Evolutionary conservation across 2,329 filamentous ascomycete genomes (phyloP), one percentile per base, ranked within the genome.

Genomic region (Sporothrix pseudoabietina): DNA sequence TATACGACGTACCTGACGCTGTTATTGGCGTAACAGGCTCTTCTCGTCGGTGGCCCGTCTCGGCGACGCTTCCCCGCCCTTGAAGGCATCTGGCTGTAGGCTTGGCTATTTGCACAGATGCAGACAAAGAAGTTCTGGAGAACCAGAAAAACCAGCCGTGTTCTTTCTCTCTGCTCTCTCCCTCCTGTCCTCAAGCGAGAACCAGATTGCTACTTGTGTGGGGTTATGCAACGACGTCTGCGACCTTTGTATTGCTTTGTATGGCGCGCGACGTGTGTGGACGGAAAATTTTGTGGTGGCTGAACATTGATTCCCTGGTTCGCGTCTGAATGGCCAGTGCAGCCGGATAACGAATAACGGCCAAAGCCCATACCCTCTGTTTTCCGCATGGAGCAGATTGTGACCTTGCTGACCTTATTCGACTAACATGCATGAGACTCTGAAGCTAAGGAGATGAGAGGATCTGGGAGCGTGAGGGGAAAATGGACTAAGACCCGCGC

Each of bases 401-500:
- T 8, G 32, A 63, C 57, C 8, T 41, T 41, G 57, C 35, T 63
- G 32, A 41, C 57, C 57, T 41, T 41, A 10, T 32, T 41, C 32
- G 35, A 63, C 57, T 63, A 19, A 44, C 39, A 65, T 44, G 59
- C 35, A 65, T 41, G 19, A n/a, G 35, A 47, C 61, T 47, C 19
- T 41, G 61, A 66, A 47, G 61, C 61, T 41, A 14, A 47, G 22
- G 12, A 22, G 39, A 66, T n/a, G 22, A 10, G 39, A 41, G 59
- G 7, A 35, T 59, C 57, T 66, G 61, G 10, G 61, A 65, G 35
- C 16, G 59, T 63, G 59, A 63, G 59, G 59, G 26, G 35, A 19
- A n/a, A 66, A 49, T 47, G 10, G 14, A 69, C 66, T 41, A 41
- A 55, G 35, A 35, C 65, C 44, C n/a, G n/a, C n/a, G n/a, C 68